Conservation (phyloP, 2,329 filamentous ascomycete genomes). For the Ophiosphaerella herpotricha region DNA sequence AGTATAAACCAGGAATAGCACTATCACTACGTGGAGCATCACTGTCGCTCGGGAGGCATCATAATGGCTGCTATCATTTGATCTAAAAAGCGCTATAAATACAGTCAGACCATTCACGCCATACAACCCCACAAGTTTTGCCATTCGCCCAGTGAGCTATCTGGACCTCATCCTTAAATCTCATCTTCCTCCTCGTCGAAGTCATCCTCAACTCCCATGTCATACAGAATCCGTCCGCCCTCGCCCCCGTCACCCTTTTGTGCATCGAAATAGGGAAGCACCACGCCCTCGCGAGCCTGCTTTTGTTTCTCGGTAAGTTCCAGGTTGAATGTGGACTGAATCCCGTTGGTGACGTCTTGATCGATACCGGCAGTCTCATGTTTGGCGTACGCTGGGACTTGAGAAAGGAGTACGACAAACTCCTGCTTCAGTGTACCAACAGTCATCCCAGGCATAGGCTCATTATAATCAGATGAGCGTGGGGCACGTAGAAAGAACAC, state of each 20-base stretch:
- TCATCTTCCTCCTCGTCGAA: constrained; percentile 97
- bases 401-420: constrained; percentile 68
- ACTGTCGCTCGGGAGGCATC: too few species aligned
- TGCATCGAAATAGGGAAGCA: constrained; percentile 95
- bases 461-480: constrained; percentile 20
- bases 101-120: too few species aligned
- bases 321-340: constrained; percentile 77
- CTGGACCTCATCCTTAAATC: constrained; percentile 58
- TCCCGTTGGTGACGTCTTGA: constrained; percentile 39
- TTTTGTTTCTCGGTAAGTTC: constrained; percentile 90
- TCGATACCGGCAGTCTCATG: constrained; percentile 12
- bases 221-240: constrained; percentile 91
- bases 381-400: constrained; percentile 61
- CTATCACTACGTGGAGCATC: too few species aligned
- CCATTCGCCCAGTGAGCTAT: too few species aligned
- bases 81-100: too few species aligned
- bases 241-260: constrained; percentile 79
- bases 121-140: too few species aligned
- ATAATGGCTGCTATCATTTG: too few species aligned
- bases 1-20: too few species aligned
- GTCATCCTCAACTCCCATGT: constrained; percentile 95
- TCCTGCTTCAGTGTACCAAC: constrained; percentile 52
- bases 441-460: constrained; percentile 10
- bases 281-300: constrained; percentile 82
- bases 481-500: constrained; percentile 58